These are phyloP conservation scores for Hevea brasiliensis DNA, from an alignment of 345 rosid genomes.

Conservation along the genomic window DNA sequence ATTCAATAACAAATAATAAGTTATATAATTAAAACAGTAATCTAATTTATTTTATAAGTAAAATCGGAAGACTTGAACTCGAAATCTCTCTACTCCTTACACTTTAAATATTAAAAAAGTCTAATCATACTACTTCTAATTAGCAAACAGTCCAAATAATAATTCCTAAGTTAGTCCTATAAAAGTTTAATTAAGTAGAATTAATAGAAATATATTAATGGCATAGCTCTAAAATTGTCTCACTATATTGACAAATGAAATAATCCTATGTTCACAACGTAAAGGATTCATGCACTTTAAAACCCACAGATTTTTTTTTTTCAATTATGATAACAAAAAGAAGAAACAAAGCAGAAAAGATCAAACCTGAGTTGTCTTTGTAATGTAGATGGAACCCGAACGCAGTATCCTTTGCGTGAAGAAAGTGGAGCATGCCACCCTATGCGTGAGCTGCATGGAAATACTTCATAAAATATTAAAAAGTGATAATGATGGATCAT, in stretches of 20 bases:
- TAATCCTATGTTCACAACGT: too few relatives aligned
- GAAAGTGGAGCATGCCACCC: constrained; percentile 51
- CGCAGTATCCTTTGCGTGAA: constrained; percentile 24
- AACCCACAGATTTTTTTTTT: not conserved
- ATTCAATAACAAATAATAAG: too few relatives aligned
- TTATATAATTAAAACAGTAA: too few relatives aligned
- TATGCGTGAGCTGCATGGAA: constrained; percentile 30
- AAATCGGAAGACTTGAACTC: too few relatives aligned
- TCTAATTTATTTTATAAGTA: too few relatives aligned
- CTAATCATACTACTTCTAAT: too few relatives aligned
- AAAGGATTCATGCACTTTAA: constrained; percentile 2
- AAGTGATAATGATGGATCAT: not conserved
- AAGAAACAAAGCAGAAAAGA: not conserved
- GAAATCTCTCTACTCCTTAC: too few relatives aligned
- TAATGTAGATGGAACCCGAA: constrained; percentile 1
- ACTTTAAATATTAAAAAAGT: too few relatives aligned
- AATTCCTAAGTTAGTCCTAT: too few relatives aligned
- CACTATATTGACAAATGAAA: not conserved
- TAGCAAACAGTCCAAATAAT: too few relatives aligned
- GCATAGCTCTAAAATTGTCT: not conserved
- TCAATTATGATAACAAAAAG: not conserved
- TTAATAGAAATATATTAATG: too few relatives aligned
- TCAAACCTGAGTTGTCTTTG: not conserved
- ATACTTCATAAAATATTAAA: not conserved
- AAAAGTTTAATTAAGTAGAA: too few relatives aligned